A percentile compares a stretch with the other conserved stretches of the same genome.
Conservation (phyloP, 805 yeast species). For the Cyberlindnera japonica region DNA sequence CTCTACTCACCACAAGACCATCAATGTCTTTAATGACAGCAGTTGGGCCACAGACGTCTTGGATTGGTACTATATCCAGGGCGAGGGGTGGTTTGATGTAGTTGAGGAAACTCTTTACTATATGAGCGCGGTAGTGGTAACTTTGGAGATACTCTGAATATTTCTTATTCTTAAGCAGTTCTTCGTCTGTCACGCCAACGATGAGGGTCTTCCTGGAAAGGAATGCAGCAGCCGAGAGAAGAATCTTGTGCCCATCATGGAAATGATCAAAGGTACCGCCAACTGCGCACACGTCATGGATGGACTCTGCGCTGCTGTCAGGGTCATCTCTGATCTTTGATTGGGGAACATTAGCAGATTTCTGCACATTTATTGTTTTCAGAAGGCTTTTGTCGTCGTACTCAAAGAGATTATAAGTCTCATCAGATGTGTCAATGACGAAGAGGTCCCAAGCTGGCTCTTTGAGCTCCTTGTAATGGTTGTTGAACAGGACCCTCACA, state of each 20-base stretch:
- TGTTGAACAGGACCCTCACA: slow-evolving; percentile 24
- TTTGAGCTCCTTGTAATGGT: slow-evolving; percentile 20
- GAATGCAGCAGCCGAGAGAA: slow-evolving; percentile 69
- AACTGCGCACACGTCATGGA: slow-evolving; percentile 50
- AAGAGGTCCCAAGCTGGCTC: slow-evolving; percentile 21
- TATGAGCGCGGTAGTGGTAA: slow-evolving; percentile 46
- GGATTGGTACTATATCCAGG: slow-evolving; percentile 57
- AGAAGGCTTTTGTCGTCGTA: slow-evolving; percentile 11
- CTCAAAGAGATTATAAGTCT: slow-evolving; percentile 9
- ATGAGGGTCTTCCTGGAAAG: slow-evolving; percentile 53
- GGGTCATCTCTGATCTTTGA: slow-evolving; percentile 7
- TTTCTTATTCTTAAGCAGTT: slow-evolving; percentile 70
- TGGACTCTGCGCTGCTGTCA: slow-evolving; percentile 24
- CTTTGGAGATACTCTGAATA: slow-evolving; percentile 61
- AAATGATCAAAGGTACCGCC: slow-evolving; percentile 98
- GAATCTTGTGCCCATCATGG: slow-evolving; percentile 91
- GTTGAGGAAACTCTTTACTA: slow-evolving; percentile 47
- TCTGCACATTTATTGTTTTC: slow-evolving; percentile 9
- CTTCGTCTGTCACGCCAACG: slow-evolving; percentile 80
- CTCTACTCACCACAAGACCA: slow-evolving; percentile 76
- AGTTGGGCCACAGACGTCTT: slow-evolving; percentile 94
- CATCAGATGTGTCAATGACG: slow-evolving; percentile 18
- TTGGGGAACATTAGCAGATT: slow-evolving; percentile 1
- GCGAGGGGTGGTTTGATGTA: slow-evolving; percentile 42
- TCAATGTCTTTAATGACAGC: slow-evolving; percentile 70